A percentile compares a stretch with the other conserved stretches of the same genome.
Evolutionary conservation across 2,329 filamentous ascomycete genomes (phyloP).

Genomic region (Zopfia rhizophila): DNA sequence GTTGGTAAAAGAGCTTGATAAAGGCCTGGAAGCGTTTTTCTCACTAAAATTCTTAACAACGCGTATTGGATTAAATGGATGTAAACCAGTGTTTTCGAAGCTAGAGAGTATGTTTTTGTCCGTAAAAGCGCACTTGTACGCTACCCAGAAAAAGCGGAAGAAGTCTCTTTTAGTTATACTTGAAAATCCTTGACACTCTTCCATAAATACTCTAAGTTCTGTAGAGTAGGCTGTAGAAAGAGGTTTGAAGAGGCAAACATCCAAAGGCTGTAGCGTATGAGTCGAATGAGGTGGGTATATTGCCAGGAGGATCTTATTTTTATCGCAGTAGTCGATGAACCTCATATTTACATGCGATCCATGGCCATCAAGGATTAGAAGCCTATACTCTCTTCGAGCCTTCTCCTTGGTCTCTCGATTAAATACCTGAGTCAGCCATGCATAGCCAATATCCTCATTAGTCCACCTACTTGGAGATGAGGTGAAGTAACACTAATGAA

Average conservation of each 20-base stretch:
- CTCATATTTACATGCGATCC: slow-evolving; percentile 4
- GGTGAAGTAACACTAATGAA: too few relatives aligned
- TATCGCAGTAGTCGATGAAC: slow-evolving; percentile 3
- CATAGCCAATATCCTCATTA: slow-evolving; percentile 17
- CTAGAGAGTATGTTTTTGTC: too few relatives aligned
- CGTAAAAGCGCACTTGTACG: too few relatives aligned
- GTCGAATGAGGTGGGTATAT: slow-evolving; percentile 14
- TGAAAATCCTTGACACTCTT: background rate
- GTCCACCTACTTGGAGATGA: too few relatives aligned
- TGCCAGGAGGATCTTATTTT: slow-evolving; percentile 10
- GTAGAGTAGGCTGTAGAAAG: slow-evolving; percentile 48
- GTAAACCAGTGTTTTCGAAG: too few relatives aligned
- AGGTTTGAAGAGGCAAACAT: slow-evolving; percentile 13
- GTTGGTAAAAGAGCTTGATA: too few relatives aligned
- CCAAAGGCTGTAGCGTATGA: slow-evolving; percentile 14
- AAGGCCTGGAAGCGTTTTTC: too few relatives aligned
- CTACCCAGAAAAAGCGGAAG: too few relatives aligned
- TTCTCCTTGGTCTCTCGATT: slow-evolving; percentile 3
- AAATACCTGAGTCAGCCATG: slow-evolving; percentile 13
- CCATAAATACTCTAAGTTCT: background rate
- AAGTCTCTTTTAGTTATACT: too few relatives aligned
- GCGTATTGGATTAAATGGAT: too few relatives aligned
- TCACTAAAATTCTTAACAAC: too few relatives aligned
- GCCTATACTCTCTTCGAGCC: background rate
- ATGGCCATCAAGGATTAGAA: slow-evolving; percentile 15